Base-by-base conservation (phyloP, 2,329 filamentous ascomycete species). In the Penicillium capsulatum region DNA sequence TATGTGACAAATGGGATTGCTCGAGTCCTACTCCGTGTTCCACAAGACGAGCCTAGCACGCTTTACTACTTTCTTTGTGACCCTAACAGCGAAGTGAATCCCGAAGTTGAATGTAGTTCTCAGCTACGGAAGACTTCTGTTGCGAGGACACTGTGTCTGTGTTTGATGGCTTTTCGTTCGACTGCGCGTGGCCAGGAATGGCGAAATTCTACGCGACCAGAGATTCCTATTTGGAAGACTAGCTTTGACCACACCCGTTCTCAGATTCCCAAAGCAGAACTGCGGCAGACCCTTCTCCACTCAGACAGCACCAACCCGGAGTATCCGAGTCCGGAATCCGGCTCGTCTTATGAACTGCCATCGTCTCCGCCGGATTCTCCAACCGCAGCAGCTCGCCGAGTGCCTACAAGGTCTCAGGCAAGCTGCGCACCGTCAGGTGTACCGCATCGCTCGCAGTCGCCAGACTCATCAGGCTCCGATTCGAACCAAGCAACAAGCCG, bases 241-340 rank as follows among this genome's bases (percentile, higher is more conserved):
- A 24, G 22, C 22, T 24, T 24, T 11, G 11, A 24, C 22, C 11
- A 24, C 11, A 24, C 22, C 22, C 11, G 11, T 24, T 24, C 22
- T 24, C 22, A n/a, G 20, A 50, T 55, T 27, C 41, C 49, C 11
- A 30, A 45, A 19, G 19, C 24, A 38, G 44, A 56, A 31, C 26
- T 45, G 5, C 29, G 37, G 11, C 32, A 47, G 20, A 36, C 19
- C 10, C 42, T 40, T 31, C 36, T 34, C 7, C 17, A 44, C 33
- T 49, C 40, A 14, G 42, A 45, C 22, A 41, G 37, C 28, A 44
- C 32, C 17, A 35, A 16, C 20, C 42, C 40, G 1, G 43, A 45
- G 5, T 50, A 36, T 17, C 5, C 13, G 16, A 43, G 45, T 32
- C 38, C 36, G 2, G 44, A 44, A 11, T 39, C 39, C 11, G 22